Conservation (phyloP, 2,329 filamentous ascomycete species). For the Fusarium penzigii region DNA sequence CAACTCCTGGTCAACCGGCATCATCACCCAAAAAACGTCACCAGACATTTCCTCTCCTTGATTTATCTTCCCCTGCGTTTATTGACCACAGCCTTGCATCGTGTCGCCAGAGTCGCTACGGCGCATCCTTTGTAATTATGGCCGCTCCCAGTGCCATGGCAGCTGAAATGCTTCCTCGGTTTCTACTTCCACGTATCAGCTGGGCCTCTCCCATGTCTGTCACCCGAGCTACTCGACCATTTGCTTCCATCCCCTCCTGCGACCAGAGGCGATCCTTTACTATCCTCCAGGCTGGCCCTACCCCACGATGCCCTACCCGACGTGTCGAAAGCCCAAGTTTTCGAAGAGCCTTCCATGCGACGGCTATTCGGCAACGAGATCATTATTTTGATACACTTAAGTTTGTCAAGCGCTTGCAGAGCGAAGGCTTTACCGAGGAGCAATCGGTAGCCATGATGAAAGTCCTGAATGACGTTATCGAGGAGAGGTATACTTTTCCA, state of each 20-base stretch:
- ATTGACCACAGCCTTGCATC: too few species aligned
- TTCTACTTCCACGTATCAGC: conserved; percentile 57
- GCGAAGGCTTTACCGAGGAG: conserved; percentile 92
- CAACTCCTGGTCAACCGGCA: too few species aligned
- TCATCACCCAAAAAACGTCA: conserved; percentile 9
- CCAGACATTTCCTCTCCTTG: conserved; percentile 2
- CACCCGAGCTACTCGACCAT: conserved; percentile 24
- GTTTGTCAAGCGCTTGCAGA: conserved; percentile 87
- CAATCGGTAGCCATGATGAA: conserved; percentile 99
- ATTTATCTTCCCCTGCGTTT: not conserved
- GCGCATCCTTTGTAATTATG: conserved; percentile 19
- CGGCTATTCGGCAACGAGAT: conserved; percentile 61
- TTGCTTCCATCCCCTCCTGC: conserved; percentile 15
- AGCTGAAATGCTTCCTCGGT: conserved; percentile 49
- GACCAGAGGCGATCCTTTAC: conserved; percentile 21
- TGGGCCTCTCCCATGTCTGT: conserved; percentile 42
- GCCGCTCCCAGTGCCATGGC: conserved; percentile 29
- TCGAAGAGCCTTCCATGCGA: conserved; percentile 66
- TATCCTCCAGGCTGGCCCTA: conserved; percentile 19
- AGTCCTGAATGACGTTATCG: conserved; percentile 92
- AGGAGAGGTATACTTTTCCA: conserved; percentile 67
- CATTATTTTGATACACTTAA: conserved; percentile 99
- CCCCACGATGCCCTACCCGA: conserved; percentile 7
- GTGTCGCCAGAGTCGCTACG: not conserved
- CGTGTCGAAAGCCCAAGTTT: conserved; percentile 23